Conservation (phyloP, 805 yeast genomes). For the Candida taoyuanica region DNA sequence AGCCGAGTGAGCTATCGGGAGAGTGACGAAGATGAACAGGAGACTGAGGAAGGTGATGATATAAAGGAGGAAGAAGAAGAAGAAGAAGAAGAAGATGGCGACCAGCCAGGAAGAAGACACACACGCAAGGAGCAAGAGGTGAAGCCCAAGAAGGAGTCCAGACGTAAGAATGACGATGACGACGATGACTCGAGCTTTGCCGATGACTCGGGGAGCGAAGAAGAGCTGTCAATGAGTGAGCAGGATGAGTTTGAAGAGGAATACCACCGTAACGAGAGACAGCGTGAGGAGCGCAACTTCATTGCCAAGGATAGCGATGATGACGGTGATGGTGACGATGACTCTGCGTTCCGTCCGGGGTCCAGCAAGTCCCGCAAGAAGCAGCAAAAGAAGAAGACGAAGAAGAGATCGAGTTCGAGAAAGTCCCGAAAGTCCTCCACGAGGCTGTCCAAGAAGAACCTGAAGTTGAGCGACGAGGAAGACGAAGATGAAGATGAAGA, state of each 20-base stretch:
- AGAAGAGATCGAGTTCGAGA: too few species aligned
- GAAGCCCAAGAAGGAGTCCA: neutral
- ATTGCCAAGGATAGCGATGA: conserved; percentile 2
- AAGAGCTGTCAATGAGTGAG: conserved; percentile 1
- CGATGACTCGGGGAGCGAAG: conserved; percentile 3
- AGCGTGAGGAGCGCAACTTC: conserved; percentile 3
- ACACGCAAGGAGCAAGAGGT: neutral
- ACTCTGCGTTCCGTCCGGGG: conserved; percentile 1
- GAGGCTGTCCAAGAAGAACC: neutral
- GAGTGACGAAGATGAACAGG: neutral
- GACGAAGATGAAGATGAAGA: conserved; percentile 15
- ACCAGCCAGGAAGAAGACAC: too few species aligned
- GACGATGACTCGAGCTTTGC: conserved; percentile 2
- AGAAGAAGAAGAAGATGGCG: neutral
- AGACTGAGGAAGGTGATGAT: neutral
- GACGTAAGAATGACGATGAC: neutral
- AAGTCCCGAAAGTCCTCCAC: too few species aligned
- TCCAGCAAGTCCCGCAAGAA: conserved; percentile 1
- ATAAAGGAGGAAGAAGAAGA: neutral
- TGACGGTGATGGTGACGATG: conserved; percentile 4
- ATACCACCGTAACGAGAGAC: conserved; percentile 1
- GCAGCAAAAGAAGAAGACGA: neutral
- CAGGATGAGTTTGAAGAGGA: conserved; percentile 1
- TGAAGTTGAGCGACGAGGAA: neutral
- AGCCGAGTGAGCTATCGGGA: conserved; percentile 1